Evolutionary conservation across 148 eudicot species (phyloP).

Genomic region (Dianthus caryophyllus): DNA sequence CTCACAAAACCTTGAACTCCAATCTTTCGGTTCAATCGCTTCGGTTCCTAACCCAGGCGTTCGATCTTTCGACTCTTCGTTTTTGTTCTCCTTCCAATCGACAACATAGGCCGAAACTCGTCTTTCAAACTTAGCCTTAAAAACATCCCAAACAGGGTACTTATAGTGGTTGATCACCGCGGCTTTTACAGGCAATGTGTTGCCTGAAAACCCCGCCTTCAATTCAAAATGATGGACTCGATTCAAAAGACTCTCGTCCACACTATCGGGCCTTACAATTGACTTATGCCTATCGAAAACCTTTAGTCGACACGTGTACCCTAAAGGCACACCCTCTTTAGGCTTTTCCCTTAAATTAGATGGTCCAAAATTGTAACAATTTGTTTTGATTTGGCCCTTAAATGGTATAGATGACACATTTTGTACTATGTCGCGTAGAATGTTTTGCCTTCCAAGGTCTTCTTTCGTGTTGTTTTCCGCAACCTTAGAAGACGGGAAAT

Average conservation of each 20-base stretch:
- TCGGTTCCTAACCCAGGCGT: constrained; percentile 92
- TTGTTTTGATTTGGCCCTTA: constrained; percentile 69
- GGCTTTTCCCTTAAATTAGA: constrained; percentile 63
- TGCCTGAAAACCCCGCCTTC: constrained; percentile 43
- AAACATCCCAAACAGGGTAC: constrained; percentile 90
- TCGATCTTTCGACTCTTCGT: constrained; percentile 84
- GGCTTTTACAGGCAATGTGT: constrained; percentile 37
- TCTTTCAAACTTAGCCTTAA: constrained; percentile 74
- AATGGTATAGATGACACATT: constrained; percentile 39
- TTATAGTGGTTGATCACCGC: constrained; percentile 80
- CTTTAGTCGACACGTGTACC: constrained; percentile 86
- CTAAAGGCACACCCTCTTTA: constrained; percentile 52
- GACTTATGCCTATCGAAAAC: constrained; percentile 92
- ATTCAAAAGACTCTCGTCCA: constrained; percentile 57
- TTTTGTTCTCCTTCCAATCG: constrained; percentile 82
- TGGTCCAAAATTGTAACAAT: constrained; percentile 89
- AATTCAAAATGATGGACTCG: constrained; percentile 85
- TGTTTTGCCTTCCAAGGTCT: constrained; percentile 29
- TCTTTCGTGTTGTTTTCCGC: not conserved
- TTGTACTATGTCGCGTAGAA: constrained; percentile 45
- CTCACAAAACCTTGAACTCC: constrained; percentile 69
- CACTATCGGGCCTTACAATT: constrained; percentile 70
- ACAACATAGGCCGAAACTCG: constrained; percentile 91
- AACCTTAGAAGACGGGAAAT: constrained; percentile 51
- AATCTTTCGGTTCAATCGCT: constrained; percentile 74